Evolutionary conservation across 1,284 basidiomycete species (phyloP), one percentile per base, ranked within the genome.

Genomic region (Ustilago esculenta): DNA sequence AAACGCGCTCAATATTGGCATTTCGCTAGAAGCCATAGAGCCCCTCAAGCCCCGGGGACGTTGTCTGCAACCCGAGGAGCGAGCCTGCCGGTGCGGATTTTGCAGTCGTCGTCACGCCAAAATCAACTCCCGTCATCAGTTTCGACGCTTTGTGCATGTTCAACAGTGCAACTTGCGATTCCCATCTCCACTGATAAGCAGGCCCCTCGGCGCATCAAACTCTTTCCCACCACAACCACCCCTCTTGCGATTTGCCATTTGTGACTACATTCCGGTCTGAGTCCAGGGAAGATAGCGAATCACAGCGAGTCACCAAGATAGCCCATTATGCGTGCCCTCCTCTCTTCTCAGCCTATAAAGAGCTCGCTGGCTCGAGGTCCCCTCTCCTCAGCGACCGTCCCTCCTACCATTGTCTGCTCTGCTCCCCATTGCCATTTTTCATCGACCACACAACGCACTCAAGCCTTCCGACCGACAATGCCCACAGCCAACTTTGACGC

Each of bases 341-440:
- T 65, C 37, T 45, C 54, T 17, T 57, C 61, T 11, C 48, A 48
- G 32, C 37, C 45, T 58, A 65, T 65, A 65, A 65, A 58, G 61
- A 37, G 36, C 37, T 24, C 12, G 30, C 18, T 65, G 20, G 17
- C 37, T 46, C 50, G 42, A 34, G 32, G 35, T 6, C 25, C 60
- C 25, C 17, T 35, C 30, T 10, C 46, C 6, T 23, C n/a, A 1
- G n/a, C 37, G 10, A 11, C 49, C 42, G 21, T 44, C 11, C 39
- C 47, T 25, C 10, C 36, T 9, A 5, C 32, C 24, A 18, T 14
- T 15, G 14, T 36, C 12, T 9, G 9, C 17, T 8, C 40, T 10
- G 5, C 12, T 6, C 11, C 29, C 20, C 24, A 17, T 17, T 46
- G 50, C 29, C 43, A 15, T 45, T 14, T 56, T 41, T 53, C 57